Evolutionary conservation across 805 yeast species (phyloP).

Genomic region (Kuraishia cidri): DNA sequence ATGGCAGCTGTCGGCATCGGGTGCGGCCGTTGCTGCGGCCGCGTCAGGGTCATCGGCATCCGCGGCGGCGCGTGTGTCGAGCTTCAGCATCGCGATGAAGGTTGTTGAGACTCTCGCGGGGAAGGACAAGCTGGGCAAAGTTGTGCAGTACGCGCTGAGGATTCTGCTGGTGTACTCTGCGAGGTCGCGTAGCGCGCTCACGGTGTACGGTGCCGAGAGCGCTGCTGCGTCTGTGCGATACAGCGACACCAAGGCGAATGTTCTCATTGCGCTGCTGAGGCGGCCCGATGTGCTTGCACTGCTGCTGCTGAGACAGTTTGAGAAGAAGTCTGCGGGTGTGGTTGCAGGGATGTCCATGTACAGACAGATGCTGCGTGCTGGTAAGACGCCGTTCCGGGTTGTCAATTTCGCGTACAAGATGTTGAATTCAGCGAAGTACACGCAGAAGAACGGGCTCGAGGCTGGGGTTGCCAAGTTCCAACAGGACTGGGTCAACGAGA

Average conservation of each 20-base stretch:
- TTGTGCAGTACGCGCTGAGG: slow-evolving; percentile 50
- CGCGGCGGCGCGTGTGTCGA: slow-evolving; percentile 7
- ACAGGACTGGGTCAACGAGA: slow-evolving; percentile 28
- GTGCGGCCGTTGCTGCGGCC: too few relatives aligned
- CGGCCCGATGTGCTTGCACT: slow-evolving; percentile 15
- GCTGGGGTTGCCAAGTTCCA: slow-evolving; percentile 12
- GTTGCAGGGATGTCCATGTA: slow-evolving; percentile 41
- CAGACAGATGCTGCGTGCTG: slow-evolving; percentile 64
- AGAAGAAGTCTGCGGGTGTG: slow-evolving; percentile 30
- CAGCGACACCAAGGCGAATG: slow-evolving; percentile 12
- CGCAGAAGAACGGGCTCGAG: slow-evolving; percentile 8
- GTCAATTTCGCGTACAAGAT: slow-evolving; percentile 26
- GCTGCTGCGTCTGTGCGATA: slow-evolving; percentile 18
- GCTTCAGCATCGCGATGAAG: slow-evolving; percentile 39
- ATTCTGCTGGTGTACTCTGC: slow-evolving; percentile 22
- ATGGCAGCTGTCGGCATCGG: background rate
- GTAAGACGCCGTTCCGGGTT: slow-evolving; percentile 56
- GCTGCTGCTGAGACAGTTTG: slow-evolving; percentile 24
- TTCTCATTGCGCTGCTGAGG: slow-evolving; percentile 14
- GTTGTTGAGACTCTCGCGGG: slow-evolving; percentile 52
- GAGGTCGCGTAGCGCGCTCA: slow-evolving; percentile 12
- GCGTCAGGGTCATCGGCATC: too few relatives aligned
- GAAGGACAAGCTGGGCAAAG: slow-evolving; percentile 64
- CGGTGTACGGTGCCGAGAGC: slow-evolving; percentile 5
- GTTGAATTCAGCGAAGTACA: slow-evolving; percentile 8